These are phyloP conservation scores for Parvularia atlantis DNA, from an alignment of 78 protist genomes.

Conservation along the genomic window DNA sequence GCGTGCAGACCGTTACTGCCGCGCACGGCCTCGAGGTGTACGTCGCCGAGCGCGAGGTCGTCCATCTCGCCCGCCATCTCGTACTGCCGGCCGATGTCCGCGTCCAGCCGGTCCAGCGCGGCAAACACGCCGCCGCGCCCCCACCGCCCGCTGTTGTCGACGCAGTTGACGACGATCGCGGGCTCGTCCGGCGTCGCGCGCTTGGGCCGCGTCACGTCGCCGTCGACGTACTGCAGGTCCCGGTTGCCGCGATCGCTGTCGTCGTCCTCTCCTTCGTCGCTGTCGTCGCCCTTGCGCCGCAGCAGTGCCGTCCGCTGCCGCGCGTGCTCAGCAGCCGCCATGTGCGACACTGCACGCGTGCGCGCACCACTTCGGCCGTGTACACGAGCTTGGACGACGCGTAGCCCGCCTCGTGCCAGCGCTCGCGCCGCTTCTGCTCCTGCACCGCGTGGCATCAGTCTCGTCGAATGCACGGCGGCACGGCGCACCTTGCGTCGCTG, in stretches of 20 bases:
- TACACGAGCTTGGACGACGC: neutral
- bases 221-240: neutral
- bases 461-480: too few species aligned
- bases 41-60: slow-evolving; percentile 6
- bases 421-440: neutral
- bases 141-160: neutral
- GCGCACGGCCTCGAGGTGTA: too few species aligned
- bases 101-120: slow-evolving; percentile 1
- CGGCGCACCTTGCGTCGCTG: too few species aligned
- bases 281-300: too few species aligned
- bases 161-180: neutral
- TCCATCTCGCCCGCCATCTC: neutral
- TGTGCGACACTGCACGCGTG: neutral
- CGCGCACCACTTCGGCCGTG: neutral
- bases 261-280: neutral
- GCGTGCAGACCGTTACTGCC: too few species aligned
- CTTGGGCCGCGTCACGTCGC: neutral
- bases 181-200: neutral
- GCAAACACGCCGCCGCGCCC: slow-evolving; percentile 5
- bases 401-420: neutral
- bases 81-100: too few species aligned
- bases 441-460: neutral
- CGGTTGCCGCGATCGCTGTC: neutral
- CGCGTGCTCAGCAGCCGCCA: too few species aligned
- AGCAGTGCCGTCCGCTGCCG: too few species aligned